Evolutionary conservation across 2,329 filamentous ascomycete genomes (phyloP), one percentile per base, ranked within the genome.

Genomic region (Fusarium udum): DNA sequence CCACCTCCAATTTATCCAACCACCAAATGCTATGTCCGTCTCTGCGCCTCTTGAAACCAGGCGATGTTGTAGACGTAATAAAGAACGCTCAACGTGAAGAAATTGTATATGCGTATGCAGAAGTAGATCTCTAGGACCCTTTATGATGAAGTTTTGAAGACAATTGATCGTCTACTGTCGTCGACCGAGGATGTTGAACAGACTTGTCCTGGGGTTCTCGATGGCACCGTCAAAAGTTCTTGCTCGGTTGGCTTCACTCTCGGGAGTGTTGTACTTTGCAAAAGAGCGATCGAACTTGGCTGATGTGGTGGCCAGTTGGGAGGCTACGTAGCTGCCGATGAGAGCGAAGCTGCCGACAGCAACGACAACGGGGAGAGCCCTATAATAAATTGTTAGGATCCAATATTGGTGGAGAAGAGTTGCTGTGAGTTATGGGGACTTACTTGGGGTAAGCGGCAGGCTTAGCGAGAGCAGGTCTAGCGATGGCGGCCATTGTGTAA

Each of bases 251-350:
- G 78, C 79, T 60, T 84, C 81, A 64, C 82, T 83, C 67, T 81
- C 69, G 11, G 80, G 71, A 13, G 79, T 82, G 74, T 82, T 79
- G 78, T 84, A 84, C 64, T 80, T 78, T 40, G 80, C 62, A 67
- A 84, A 84, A 69, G 78, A 82, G 45, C 78, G 79, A 68, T 84
- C 83, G 75, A 84, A 80, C 10, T 77, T 80, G 36, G 72, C 71
- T 10, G 82, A 82, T 61, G 81, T 79, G 36, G 62, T 75, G 45
- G 68, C 60, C 48, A 84, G 78, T 53, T 83, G 82, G 20, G 66
- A 73, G 58, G 73, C 72, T 58, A 84, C 78, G 67, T 81, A 83
- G 66, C 73, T 64, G n/a, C 64, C 81, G 32, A 83, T 69, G 22
- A 75, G 73, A 24, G 75, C 71, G 61, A 76, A 72, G 62, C 69